These are phyloP conservation scores for Alternaria dauci DNA, from an alignment of 2,329 filamentous ascomycete genomes.

Conservation along the genomic window DNA sequence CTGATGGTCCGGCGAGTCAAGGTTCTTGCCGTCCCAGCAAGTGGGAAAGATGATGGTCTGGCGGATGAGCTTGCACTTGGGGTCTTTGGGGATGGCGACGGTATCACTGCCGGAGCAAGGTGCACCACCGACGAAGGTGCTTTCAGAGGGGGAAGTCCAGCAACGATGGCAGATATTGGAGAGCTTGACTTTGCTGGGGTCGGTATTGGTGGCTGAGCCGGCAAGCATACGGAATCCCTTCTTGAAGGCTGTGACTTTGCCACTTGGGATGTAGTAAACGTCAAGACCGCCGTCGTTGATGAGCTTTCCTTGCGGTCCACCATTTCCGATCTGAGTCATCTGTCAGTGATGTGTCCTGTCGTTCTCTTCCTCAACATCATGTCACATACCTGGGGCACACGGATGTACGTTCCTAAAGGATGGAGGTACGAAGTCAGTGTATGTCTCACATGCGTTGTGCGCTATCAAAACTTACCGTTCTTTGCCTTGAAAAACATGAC, in stretches of 20 bases:
- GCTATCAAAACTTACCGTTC: slow-evolving; percentile 28
- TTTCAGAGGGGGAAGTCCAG: slow-evolving; percentile 57
- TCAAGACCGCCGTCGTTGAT: slow-evolving; percentile 48
- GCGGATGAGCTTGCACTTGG: slow-evolving; percentile 62
- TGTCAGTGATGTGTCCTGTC: not conserved
- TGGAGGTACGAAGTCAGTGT: not conserved
- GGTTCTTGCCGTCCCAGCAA: slow-evolving; percentile 44
- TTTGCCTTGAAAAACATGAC: slow-evolving; percentile 50
- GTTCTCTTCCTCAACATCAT: not conserved
- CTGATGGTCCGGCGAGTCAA: slow-evolving; percentile 46
- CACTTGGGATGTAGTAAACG: slow-evolving; percentile 47
- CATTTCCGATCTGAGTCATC: slow-evolving; percentile 36
- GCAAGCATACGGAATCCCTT: slow-evolving; percentile 49
- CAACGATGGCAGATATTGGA: slow-evolving; percentile 47
- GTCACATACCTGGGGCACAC: slow-evolving; percentile 35
- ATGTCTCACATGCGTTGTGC: not conserved
- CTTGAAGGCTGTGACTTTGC: slow-evolving; percentile 47
- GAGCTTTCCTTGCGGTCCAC: slow-evolving; percentile 45
- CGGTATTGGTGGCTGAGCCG: slow-evolving; percentile 43
- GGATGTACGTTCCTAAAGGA: slow-evolving; percentile 30
- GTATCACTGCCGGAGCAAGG: slow-evolving; percentile 62
- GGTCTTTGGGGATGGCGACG: slow-evolving; percentile 58
- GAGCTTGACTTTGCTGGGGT: slow-evolving; percentile 38
- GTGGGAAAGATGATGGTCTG: slow-evolving; percentile 62
- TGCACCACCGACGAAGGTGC: slow-evolving; percentile 59